Base-by-base conservation (phyloP, 352 stramenopile genomes). In the Pythium oligandrum region DNA sequence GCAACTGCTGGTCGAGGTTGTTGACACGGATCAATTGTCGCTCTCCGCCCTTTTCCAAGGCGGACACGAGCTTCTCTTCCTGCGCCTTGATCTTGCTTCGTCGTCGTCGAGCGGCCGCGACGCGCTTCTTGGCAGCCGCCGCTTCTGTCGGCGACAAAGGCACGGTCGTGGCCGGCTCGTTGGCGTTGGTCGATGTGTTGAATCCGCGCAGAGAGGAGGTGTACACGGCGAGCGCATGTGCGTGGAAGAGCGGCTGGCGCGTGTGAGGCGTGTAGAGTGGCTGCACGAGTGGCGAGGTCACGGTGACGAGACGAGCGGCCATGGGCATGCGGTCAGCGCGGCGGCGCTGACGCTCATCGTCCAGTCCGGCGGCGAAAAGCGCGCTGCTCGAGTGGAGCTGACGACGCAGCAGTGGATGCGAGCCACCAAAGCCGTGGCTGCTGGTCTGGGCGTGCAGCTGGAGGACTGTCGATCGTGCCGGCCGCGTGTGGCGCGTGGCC, bases 21-120 rank as follows among this genome's bases (percentile, higher is more conserved):
- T 90, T 63, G 9, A 93, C 79, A 56, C 79, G 79, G 59, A 93
- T 88, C 53, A 91, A 67, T 40, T 78, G 75, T 6, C 78, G 83
- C 66, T 90, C 78, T 37, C 83, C 83, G 48, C 79, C 83, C 53
- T 88, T 93, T 50, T 88, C 79, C 37, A 93, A 63, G 33, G 79
- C 83, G 6, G 68, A 83, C 65, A 89, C 79, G 35, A 93, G 75
- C 55, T 78, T 88, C 55, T 90, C 70, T 59, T 93, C 80, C 62
- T 86, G 78, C 1, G 83, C 78, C 56, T 83, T 83, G 68, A 89
- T 88, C 70, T 89, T 91, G 55, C 75, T 88, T 45, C 81, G 78
- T 17, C 78, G 75, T 9, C 81, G 78, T 44, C 81, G 61, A 1
- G 78, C 78, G 1, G 81, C 81, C 30, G 78, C 78, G 57, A 91